Base-by-base conservation (phyloP, 148 eudicot species). In the Camellia lanceoleosa region DNA sequence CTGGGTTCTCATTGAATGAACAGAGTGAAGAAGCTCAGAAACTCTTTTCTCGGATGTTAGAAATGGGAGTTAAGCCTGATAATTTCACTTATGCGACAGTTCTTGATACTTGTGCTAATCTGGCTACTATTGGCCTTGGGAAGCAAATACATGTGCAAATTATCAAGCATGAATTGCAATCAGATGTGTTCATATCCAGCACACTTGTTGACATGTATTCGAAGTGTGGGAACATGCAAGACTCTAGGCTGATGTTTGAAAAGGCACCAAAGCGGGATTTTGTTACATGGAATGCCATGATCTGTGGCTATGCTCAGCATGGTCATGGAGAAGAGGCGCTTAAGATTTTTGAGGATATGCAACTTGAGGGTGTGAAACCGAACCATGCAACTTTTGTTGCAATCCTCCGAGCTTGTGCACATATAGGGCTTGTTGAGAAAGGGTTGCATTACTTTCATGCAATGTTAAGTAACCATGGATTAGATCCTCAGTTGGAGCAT, bases 201-300 rank as follows among this genome's bases (percentile, higher is more conserved):
- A 89, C 99, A 72, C 93, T 93, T 63, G 93, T 93, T 66, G 99
- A 96, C 87, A 96, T 96, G 98, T 96, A 96, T 71, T 90, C 97
- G 0, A 96, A 96, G 78, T 92, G 98, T 76, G 99, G 99, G 46
- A 80, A 87, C 83, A 89, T 96, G 92, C 86, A 83, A 46, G 97
- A 92, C 72, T 93, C 97, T 42, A 79, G 86, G 74, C 81, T 90
- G 62, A 82, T 89, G 80, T 96, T 96, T 71, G 90, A 85, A 46
- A 93, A 84, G 83, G 80, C 97, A 58, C 73, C 70, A 42, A 82
- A 85, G n/a, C 86, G 89, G 62, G 95, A 92, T 80, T 89, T 91
- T 78, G 97, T 93, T 62, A 93, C 98, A 14, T 96, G 99, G 99
- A 96, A 93, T 69, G 92, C 98, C 46, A 83, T 93, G 91, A 85